phyloP scores from a whole-genome alignment of 768 basidiomycete species.

The Chalciporus chontae region DNA sequence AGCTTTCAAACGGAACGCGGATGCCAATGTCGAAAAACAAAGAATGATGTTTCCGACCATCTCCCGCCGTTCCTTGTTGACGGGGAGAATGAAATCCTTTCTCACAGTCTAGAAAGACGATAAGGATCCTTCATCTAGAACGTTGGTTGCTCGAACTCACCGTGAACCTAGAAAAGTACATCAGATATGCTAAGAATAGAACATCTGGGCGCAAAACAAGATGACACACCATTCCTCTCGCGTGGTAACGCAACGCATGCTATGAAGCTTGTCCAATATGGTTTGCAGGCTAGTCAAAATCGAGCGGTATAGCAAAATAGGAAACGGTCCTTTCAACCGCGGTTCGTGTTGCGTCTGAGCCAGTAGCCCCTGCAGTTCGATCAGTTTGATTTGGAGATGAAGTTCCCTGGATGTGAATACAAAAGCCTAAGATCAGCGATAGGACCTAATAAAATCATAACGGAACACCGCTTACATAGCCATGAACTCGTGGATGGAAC shows the following conservation, averaged over 20 bases:
- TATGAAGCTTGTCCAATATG: conserved; percentile 86
- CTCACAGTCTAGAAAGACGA: conserved; percentile 58
- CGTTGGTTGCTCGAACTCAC: conserved; percentile 37
- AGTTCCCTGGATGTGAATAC: conserved; percentile 65
- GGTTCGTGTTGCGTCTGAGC: conserved; percentile 91
- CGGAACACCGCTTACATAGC: conserved; percentile 61
- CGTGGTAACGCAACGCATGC: conserved; percentile 96
- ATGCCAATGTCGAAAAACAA: conserved; percentile 76
- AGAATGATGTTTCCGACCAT: conserved; percentile 96
- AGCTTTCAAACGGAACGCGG: conserved; percentile 79
- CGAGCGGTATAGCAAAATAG: conserved; percentile 77
- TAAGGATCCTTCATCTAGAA: neutral
- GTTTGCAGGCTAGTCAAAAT: conserved; percentile 80
- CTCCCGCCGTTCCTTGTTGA: conserved; percentile 83
- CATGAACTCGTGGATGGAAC: conserved; percentile 85
- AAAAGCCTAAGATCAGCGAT: conserved; percentile 6
- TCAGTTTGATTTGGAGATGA: conserved; percentile 87
- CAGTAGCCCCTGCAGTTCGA: conserved; percentile 80
- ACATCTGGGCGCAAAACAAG: neutral
- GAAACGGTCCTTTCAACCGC: conserved; percentile 93
- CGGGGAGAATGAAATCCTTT: conserved; percentile 85
- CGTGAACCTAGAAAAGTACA: conserved; percentile 55
- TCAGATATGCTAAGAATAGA: conserved; percentile 9
- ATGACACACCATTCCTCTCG: conserved; percentile 81
- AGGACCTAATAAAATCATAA: neutral